phyloP scores from a whole-genome alignment of 176 grass and related monocot species.

The Lolium rigidum region DNA sequence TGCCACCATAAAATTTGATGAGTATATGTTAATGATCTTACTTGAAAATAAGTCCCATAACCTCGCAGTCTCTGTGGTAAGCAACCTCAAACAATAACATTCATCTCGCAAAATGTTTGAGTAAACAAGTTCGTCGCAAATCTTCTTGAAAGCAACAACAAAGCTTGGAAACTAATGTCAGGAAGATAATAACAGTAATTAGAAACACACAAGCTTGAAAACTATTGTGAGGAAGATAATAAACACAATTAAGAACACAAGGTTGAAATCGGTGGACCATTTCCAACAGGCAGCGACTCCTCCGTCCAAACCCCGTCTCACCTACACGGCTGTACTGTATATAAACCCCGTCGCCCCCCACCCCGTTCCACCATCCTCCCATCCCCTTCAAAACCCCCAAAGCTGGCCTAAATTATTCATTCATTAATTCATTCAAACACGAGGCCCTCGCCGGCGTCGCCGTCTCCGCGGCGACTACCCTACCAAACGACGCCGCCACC shows the following conservation, averaged over 20 bases:
- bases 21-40: background rate
- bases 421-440: constrained; percentile 24
- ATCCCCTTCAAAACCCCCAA: constrained; percentile 18
- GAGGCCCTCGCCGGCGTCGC: constrained; percentile 42
- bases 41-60: background rate
- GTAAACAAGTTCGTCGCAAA: no score
- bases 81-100: no score
- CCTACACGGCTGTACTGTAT: background rate
- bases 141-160: constrained; percentile 12
- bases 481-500: background rate
- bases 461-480: constrained; percentile 3
- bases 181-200: background rate
- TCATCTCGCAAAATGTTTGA: no score
- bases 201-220: background rate
- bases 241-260: background rate
- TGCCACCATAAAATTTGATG: background rate
- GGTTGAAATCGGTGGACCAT: background rate
- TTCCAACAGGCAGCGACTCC: constrained; percentile 3
- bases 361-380: background rate
- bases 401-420: constrained; percentile 2
- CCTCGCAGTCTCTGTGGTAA: background rate
- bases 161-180: background rate
- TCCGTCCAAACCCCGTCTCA: background rate
- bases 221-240: background rate
- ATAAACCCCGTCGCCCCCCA: constrained; percentile 30